Evolutionary conservation across 805 yeast genomes (phyloP).

Genomic region (Saccharomyces mikatae): DNA sequence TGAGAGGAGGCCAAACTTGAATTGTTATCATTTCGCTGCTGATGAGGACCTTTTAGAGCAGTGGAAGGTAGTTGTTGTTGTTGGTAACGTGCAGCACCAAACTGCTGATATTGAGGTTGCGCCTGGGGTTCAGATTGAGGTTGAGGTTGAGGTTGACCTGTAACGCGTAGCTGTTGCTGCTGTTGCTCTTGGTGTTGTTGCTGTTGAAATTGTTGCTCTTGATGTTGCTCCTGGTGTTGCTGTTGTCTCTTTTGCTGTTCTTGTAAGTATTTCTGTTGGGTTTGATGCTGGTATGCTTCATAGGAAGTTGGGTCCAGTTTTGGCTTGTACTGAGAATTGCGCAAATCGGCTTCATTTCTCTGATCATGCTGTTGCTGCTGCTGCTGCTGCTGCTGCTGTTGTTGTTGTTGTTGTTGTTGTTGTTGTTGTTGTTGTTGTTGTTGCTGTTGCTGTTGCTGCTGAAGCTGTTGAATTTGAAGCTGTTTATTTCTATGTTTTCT

Average conservation of each 20-base stretch:
- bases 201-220: slow-evolving; percentile 5
- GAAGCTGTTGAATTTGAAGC: slow-evolving; percentile 12
- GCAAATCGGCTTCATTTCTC: slow-evolving; percentile 3
- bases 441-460: slow-evolving; percentile 7
- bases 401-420: slow-evolving; percentile 1
- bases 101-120: slow-evolving; percentile 11
- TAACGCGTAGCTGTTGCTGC: slow-evolving; percentile 12
- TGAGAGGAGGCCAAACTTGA: neutral
- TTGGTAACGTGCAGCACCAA: slow-evolving; percentile 1
- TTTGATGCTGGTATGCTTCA: slow-evolving; percentile 33
- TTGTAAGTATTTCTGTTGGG: slow-evolving; percentile 30
- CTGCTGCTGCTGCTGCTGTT: neutral
- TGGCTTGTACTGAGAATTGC: slow-evolving; percentile 24
- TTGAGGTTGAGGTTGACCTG: slow-evolving; percentile 12
- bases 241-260: slow-evolving; percentile 19
- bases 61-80: slow-evolving; percentile 6
- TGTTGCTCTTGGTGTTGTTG: slow-evolving; percentile 9
- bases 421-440: slow-evolving; percentile 5
- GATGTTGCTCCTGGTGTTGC: slow-evolving; percentile 14
- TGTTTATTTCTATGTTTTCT: slow-evolving; percentile 21
- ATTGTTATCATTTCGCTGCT: slow-evolving; percentile 2
- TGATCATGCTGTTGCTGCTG: neutral
- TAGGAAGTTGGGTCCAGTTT: slow-evolving; percentile 38
- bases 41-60: slow-evolving; percentile 7
- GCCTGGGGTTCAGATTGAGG: slow-evolving; percentile 1